Base-by-base conservation (phyloP, 1,139 yeast species). In the Lodderomyces beijingensis region DNA sequence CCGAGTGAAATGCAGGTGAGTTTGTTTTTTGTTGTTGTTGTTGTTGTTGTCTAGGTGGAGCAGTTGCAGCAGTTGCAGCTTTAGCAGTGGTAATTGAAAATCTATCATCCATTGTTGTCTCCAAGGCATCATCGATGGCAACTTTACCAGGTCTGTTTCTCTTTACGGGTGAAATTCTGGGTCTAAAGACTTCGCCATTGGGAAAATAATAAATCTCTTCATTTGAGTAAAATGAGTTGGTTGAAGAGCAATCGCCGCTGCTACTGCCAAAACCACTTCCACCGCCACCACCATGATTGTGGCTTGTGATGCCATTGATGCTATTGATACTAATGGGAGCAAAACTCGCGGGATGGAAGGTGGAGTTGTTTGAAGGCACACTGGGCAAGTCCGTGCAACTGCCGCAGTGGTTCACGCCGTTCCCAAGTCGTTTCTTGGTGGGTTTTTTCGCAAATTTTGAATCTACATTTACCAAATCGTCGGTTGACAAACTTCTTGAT, bases 181-280 rank as follows among this genome's bases (percentile, higher is more conserved):
- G 78, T 21, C 72, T 53, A 46, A 73, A 74, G 4, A 72, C 62
- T 45, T 73, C 79, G 31, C 79, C 79, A 46, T 74, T 73, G 9
- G 79, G 78, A 44, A 73, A 74, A 41, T 58, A 64, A 45, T 63
- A 71, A 32, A 34, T 36, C 12, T 39, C 43, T 29, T 33, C 43
- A 23, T 35, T 38, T 3, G 43, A 27, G 22, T 35, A 35, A 25
- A 27, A 38, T 5, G 34, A 27, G 13, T 16, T 20, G 13, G 8
- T 12, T n/a, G n/a, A n/a, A n/a, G n/a, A n/a, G n/a, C n/a, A n/a
- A 7, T 8, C 12, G 22, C 17, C 11, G 5, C 25, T 28, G 26
- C 7, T 18, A 17, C 29, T 34, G 20, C 16, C 12, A 5, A 19
- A 16, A 13, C 11, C 24, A 10, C 25, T 26, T 20, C 16, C 7